phyloP scores from a whole-genome alignment of 2,329 filamentous ascomycete species.

The Alternaria brassicicola region DNA sequence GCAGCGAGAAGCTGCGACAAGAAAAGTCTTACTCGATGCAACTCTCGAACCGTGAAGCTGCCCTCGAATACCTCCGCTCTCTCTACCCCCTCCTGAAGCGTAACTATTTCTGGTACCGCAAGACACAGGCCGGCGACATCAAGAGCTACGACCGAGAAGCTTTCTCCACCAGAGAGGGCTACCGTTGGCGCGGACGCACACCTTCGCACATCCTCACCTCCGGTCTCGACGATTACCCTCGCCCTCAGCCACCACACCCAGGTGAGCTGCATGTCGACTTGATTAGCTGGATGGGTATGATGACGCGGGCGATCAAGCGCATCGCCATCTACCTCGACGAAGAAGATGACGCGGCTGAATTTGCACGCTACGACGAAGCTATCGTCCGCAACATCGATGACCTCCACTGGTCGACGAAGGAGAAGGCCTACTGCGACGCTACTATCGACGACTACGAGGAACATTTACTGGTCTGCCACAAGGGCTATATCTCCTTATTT shows the following conservation, averaged over 20 bases:
- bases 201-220: conserved; percentile 87
- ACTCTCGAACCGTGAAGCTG: conserved; percentile 70
- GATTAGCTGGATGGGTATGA: conserved; percentile 96
- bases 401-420: conserved; percentile 85
- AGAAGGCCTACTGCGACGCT: conserved; percentile 88
- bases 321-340: conserved; percentile 79
- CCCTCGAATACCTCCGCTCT: conserved; percentile 72
- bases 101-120: conserved; percentile 94
- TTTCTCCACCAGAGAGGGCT: conserved; percentile 87
- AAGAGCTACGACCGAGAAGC: conserved; percentile 89
- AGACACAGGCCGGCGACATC: conserved; percentile 87
- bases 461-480: conserved; percentile 87
- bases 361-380: conserved; percentile 72
- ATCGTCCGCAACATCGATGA: conserved; percentile 88
- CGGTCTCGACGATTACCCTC: conserved; percentile 94
- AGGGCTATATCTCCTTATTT: conserved; percentile 92
- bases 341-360: conserved; percentile 75
- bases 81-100: conserved; percentile 87
- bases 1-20: conserved; percentile 43
- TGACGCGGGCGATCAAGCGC: conserved; percentile 82
- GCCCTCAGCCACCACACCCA: conserved; percentile 89
- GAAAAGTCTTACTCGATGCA: conserved; percentile 64
- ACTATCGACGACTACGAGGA: conserved; percentile 97
- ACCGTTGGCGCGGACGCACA: conserved; percentile 92
- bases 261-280: conserved; percentile 95